Evolutionary conservation across 2,329 filamentous ascomycete genomes (phyloP).

Genomic region (Bipolaris zeicola): DNA sequence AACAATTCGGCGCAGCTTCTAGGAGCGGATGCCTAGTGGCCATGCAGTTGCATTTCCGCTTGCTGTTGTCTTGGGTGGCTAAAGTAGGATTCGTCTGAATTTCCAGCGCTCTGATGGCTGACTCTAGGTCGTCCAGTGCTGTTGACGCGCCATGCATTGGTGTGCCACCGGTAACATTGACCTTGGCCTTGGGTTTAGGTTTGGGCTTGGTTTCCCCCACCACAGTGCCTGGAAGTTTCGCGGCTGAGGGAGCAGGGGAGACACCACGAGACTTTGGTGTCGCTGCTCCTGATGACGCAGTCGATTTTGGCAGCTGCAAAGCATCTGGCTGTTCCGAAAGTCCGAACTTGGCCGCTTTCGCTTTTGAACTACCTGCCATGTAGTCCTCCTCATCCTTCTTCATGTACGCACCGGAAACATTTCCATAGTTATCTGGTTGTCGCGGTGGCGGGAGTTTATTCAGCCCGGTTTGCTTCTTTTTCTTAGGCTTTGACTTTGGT

Average conservation of each 20-base stretch:
- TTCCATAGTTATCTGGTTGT: constrained; percentile 64
- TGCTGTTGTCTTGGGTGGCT: constrained; percentile 58
- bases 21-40: constrained; percentile 86
- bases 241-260: constrained; percentile 54
- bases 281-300: constrained; percentile 33
- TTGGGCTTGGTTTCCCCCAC: constrained; percentile 73
- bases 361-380: constrained; percentile 56
- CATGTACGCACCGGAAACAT: constrained; percentile 71
- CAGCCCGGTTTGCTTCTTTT: constrained; percentile 51
- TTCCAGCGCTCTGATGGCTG: constrained; percentile 87
- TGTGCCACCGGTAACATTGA: constrained; percentile 75
- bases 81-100: constrained; percentile 86
- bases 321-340: constrained; percentile 60
- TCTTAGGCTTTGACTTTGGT: constrained; percentile 42
- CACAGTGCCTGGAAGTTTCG: constrained; percentile 70
- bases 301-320: constrained; percentile 36
- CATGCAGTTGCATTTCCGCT: constrained; percentile 83
- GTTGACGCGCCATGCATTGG: constrained; percentile 83
- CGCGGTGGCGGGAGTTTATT: constrained; percentile 51
- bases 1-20: constrained; percentile 89
- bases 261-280: constrained; percentile 45
- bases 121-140: constrained; percentile 69
- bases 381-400: constrained; percentile 80
- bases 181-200: constrained; percentile 63
- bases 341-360: constrained; percentile 52